These are phyloP conservation scores for Trichoderma pleuroti DNA, from an alignment of 2,329 filamentous ascomycete genomes.

Conservation along the genomic window DNA sequence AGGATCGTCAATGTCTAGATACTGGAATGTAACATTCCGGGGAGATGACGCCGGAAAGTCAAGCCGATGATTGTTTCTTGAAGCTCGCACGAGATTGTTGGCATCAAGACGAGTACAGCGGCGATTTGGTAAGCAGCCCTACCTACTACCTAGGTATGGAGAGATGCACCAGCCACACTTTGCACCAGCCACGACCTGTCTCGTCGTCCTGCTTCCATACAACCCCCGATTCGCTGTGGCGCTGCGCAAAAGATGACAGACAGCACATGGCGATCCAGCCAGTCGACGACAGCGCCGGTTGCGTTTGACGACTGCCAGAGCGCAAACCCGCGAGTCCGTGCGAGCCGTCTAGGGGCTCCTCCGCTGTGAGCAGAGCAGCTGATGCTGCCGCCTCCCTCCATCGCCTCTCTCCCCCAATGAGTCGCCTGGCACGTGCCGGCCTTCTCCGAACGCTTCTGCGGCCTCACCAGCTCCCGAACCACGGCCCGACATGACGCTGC, in stretches of 20 bases:
- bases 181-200: constrained; percentile 13
- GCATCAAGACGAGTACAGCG: not conserved
- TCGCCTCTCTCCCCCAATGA: constrained; percentile 25
- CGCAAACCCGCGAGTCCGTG: not conserved
- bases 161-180: not conserved
- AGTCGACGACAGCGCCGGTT: constrained; percentile 4
- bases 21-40: not conserved
- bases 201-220: not conserved
- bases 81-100: not conserved
- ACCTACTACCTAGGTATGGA: not conserved
- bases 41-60: not conserved
- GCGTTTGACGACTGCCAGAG: constrained; percentile 1
- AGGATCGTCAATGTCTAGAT: not conserved
- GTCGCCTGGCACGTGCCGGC: constrained; percentile 23
- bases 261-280: not conserved
- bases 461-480: constrained; percentile 13
- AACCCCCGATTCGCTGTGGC: constrained; percentile 3
- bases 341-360: not conserved
- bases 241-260: constrained; percentile 19
- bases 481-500: constrained; percentile 29
- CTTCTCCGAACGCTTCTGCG: constrained; percentile 12
- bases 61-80: not conserved
- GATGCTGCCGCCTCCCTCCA: constrained; percentile 11
- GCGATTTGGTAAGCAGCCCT: not conserved
- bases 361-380: not conserved